Evolutionary conservation across 2,329 filamentous ascomycete species (phyloP).

Genomic region (Coccinonectria pachysandricola): DNA sequence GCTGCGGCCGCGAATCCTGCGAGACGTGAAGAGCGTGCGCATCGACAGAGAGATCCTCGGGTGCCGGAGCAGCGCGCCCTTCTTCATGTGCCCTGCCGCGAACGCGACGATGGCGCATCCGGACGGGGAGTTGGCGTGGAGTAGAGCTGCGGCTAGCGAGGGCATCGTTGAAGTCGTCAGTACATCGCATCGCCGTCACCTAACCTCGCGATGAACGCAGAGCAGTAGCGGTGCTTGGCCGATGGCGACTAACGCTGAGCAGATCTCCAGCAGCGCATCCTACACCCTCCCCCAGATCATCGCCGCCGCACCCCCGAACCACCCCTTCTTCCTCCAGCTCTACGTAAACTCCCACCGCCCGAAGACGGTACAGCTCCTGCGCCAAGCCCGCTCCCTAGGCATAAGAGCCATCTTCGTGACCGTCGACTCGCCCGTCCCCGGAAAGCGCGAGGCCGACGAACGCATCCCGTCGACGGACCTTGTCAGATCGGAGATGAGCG

Average conservation of each 20-base stretch:
- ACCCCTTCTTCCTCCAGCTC: conserved; percentile 30
- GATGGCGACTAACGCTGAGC: neutral
- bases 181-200: neutral
- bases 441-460: conserved; percentile 48
- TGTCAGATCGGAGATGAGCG: conserved; percentile 26
- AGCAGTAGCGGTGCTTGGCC: too few species aligned
- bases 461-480: conserved; percentile 37
- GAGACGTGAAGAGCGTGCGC: conserved; percentile 42
- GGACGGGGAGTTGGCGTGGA: conserved; percentile 43
- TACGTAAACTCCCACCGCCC: conserved; percentile 42
- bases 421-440: conserved; percentile 44
- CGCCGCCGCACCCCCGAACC: conserved; percentile 10
- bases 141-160: conserved; percentile 16
- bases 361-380: conserved; percentile 37
- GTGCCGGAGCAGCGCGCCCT: conserved; percentile 36
- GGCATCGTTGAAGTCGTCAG: conserved; percentile 19
- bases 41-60: conserved; percentile 46
- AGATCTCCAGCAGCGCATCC: conserved; percentile 19
- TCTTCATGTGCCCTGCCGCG: conserved; percentile 55
- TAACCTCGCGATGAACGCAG: too few species aligned
- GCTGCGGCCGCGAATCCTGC: conserved; percentile 48
- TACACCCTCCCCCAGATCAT: conserved; percentile 17
- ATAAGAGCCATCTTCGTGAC: conserved; percentile 44
- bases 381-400: conserved; percentile 29
- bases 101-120: conserved; percentile 55